phyloP scores from a whole-genome alignment of 768 basidiomycete species.

The Termitomyces sp. region DNA sequence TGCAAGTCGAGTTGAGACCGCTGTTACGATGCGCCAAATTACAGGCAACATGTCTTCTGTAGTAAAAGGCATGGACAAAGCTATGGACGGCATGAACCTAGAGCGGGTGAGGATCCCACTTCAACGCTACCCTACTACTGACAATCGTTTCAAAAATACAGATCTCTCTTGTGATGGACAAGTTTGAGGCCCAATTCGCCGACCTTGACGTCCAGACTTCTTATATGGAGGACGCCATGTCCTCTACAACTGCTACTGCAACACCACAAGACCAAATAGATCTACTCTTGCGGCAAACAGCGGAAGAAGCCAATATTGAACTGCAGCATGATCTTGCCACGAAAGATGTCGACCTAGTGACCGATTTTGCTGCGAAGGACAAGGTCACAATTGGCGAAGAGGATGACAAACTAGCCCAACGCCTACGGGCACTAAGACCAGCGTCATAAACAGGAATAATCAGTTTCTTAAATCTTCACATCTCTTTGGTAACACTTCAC shows the following conservation, averaged over 20 bases:
- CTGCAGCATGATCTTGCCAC: conserved; percentile 83
- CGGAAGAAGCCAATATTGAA: conserved; percentile 96
- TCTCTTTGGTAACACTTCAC: conserved; percentile 3
- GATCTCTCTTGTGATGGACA: conserved; percentile 99
- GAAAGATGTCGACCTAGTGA: conserved; percentile 53
- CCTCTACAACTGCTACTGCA: conserved; percentile 83
- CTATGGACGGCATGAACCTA: conserved; percentile 99
- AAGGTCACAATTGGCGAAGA: conserved; percentile 61
- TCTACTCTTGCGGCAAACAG: conserved; percentile 83
- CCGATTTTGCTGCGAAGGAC: conserved; percentile 50
- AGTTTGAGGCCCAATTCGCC: conserved; percentile 93
- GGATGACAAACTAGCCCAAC: conserved; percentile 76
- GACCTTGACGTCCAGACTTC: conserved; percentile 97
- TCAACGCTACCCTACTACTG: neutral
- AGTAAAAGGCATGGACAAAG: conserved; percentile 97
- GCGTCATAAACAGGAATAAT: conserved; percentile 30
- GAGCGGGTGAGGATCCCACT: conserved; percentile 65
- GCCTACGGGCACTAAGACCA: conserved; percentile 84
- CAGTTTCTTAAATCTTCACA: neutral
- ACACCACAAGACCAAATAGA: conserved; percentile 99
- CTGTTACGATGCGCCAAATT: conserved; percentile 95
- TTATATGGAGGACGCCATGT: conserved; percentile 98
- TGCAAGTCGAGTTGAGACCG: conserved; percentile 94
- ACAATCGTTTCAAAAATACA: conserved; percentile 22
- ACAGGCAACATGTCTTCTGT: conserved; percentile 97